Evolutionary conservation across 257 asterid genomes (phyloP), one percentile per base, ranked within the genome.

Genomic region (Osmanthus fragrans): DNA sequence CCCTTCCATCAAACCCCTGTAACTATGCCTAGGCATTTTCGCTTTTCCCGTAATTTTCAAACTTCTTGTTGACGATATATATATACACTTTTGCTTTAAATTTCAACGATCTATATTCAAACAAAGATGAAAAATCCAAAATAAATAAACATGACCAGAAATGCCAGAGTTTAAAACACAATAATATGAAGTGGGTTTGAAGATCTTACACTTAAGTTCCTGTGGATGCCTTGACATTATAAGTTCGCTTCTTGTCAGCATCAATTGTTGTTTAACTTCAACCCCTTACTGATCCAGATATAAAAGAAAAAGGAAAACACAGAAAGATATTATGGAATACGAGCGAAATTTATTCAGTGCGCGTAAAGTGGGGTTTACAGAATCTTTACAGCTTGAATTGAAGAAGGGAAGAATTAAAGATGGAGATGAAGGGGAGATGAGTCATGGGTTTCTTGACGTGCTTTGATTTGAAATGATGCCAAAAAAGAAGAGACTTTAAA

Each of bases 21-120:
- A 80, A 69, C 88, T 84, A 80, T 84, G 85, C 83, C 90, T 84
- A 51, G 88, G 82, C 93, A 89, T 91, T 77, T 16, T 72, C 39
- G 33, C 27, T 67, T 64, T 56, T 5, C 47, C 29, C 76, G 74
- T 54, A 71, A 34, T 66, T 66, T 27, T 37, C 36, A n/a, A 45
- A 2, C 30, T 47, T 29, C 13, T 32, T 42, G 19, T 29, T 4
- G 29, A 23, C 21, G 47, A 25, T 29, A 40, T 21, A 47, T 21
- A 47, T 27, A 39, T 29, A 54, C 78, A 51, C 65, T 77, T 70
- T 18, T 60, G 51, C 25, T 4, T 32, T 45, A 27, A 54, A 70
- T 58, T 69, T 39, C 63, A 60, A 71, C 27, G 71, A 72, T 77
- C 76, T 63, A 68, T 29, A n/a, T 18, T 40, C 25, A 42, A 37